Conservation (phyloP, 2,329 filamentous ascomycete genomes). For the Plectosphaerella sp. region DNA sequence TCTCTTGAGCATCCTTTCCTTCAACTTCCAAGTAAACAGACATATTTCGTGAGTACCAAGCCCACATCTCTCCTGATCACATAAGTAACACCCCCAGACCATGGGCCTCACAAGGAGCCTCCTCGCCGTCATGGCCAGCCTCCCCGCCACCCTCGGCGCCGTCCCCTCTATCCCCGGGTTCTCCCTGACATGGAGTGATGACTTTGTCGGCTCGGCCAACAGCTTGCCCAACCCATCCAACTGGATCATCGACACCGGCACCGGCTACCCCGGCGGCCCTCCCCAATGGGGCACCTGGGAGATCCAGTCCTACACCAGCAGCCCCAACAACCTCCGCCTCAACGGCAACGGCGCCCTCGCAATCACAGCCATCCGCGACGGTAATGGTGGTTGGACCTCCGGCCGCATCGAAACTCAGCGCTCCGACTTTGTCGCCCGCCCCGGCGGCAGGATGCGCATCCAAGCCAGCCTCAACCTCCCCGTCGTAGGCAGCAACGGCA, state of each 20-base stretch:
- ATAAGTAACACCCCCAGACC: too few relatives aligned
- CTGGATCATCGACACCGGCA: conserved; percentile 40
- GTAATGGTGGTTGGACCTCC: conserved; percentile 36
- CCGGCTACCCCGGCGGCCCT: conserved; percentile 39
- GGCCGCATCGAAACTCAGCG: conserved; percentile 33
- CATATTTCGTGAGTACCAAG: too few relatives aligned
- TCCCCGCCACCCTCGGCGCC: conserved; percentile 6
- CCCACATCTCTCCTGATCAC: too few relatives aligned
- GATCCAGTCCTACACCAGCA: conserved; percentile 39
- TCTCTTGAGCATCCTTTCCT: too few relatives aligned
- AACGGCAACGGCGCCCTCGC: conserved; percentile 42
- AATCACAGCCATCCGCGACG: conserved; percentile 36
- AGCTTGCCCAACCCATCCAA: conserved; percentile 29
- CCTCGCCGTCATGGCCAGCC: conserved; percentile 1
- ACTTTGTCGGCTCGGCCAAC: conserved; percentile 25
- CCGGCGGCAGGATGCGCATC: conserved; percentile 29
- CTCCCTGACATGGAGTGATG: conserved; percentile 21
- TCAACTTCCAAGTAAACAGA: too few relatives aligned
- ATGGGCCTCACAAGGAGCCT: neutral
- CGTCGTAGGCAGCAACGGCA: conserved; percentile 36
- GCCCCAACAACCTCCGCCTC: conserved; percentile 37
- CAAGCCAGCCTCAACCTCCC: conserved; percentile 32
- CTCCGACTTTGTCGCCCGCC: conserved; percentile 26
- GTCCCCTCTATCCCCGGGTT: conserved; percentile 14
- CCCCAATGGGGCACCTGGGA: conserved; percentile 45